Base-by-base conservation (phyloP, 2,329 filamentous ascomycete genomes). In the Exophiala sp. region DNA sequence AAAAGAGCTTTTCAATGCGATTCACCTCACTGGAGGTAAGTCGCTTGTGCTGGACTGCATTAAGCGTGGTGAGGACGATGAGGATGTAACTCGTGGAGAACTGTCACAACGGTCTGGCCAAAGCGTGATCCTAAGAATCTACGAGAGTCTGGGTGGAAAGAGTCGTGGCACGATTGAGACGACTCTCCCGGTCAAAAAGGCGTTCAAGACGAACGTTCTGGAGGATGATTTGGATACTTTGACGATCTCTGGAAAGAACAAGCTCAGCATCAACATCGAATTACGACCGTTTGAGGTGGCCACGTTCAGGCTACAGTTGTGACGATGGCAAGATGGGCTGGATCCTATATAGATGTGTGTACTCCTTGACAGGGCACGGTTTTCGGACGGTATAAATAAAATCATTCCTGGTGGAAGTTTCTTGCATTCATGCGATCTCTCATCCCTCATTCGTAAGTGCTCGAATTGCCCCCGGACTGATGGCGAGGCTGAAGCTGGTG, bases 61-160 rank as follows among this genome's bases (percentile, higher is more conserved):
- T 70, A 99, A 99, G 79, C 86, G 94, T 53, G 94, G 89, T n/a
- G 88, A 92, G 67, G 88, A 92, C 64, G 88, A 92, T 62, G 85
- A 87, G 65, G 88, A 91, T 62, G 81, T 78, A 7, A 73, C 72
- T 2, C 65, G 78, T 2, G 81, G 82, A 18, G 80, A 81, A 34
- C 72, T 92, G 32, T 45, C 82, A 2, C 76, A 76, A 61, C 83
- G 88, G 53, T 81, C 83, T 63, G 91, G 89, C 0, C 82, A 82
- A 69, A 95, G 88, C 68, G 80, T 97, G 43, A 86, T 99, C 55
- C 62, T 96, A 54, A 81, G 94, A 1, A 78, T 96, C 16, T 99
- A 95, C 67, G 94, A 99, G 69, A 87, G 87, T 56, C 74, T 97
- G 39, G 94, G 94, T 42, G 94, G 94, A 0, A 86, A 83, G 65